Evolutionary conservation across 768 basidiomycete genomes (phyloP), one percentile per base, ranked within the genome.

Genomic region (Serendipita sp.): DNA sequence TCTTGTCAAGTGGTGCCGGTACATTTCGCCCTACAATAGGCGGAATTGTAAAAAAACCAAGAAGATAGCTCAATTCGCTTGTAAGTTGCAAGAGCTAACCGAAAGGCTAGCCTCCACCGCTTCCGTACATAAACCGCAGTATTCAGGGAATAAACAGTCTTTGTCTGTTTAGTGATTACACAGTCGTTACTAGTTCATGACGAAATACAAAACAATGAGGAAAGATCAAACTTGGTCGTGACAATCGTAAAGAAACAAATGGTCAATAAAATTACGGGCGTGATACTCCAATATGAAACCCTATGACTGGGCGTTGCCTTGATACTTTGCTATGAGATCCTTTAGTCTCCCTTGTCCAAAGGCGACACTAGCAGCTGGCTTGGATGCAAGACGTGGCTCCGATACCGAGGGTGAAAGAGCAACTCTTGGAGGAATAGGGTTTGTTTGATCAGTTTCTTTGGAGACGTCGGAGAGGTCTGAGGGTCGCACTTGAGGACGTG

Each of bases 271-370:
- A 41, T 7, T 41, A 41, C 13, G 41, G 41, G 41, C 7, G 5
- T 41, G 41, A 89, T 10, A 81, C 85, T 65, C 86, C 45, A 86
- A 41, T 7, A 41, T 41, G 41, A 7, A 5, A 41, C 7, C 5
- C 13, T 41, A 41, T 13, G 41, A 41, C 41, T 41, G 41, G 41
- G 7, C 41, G 13, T 41, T 41, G 41, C 41, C 41, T 41, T 91
- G 88, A 71, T 89, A 91, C 70, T 88, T 86, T 80, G 84, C 85
- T 72, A 90, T 90, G 67, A 90, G 75, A 74, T 89, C 88, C 65
- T 86, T 76, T 68, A 90, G 73, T 66, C 85, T 77, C 13, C 88
- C 87, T 73, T 89, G 85, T 13, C 88, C 88, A 74, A 89, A 89
- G 8, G 82, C 85, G 65, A 86, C 45, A 86, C 85, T 32, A 1